Evolutionary conservation across 495 filamentous ascomycete genomes (phyloP), one percentile per base, ranked within the genome.

Genomic region (Mytilinidion resinicola): DNA sequence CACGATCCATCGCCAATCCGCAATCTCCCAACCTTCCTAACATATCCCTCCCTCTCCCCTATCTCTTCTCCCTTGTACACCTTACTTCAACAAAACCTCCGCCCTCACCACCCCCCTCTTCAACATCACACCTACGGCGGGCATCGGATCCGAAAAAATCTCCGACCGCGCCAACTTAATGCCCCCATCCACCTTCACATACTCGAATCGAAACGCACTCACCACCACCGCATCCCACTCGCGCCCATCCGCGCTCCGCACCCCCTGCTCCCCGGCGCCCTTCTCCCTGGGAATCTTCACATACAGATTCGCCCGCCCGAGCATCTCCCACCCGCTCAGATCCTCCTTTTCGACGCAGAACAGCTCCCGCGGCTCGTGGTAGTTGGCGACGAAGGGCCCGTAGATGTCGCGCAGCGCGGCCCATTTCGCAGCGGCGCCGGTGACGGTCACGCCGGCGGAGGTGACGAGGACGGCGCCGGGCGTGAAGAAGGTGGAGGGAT

Each of bases 111-210:
- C 48, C 9, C 57, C 57, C 20, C 57, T 44, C 51, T 60, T 60
- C 3, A 60, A 20, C 57, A 60, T 36, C 11, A 51, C 9, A 6
- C 21, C 17, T n/a, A 54, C 20, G 6, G 51, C 51, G 9, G 50
- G 50, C 25, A 51, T 11, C 36, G 50, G 51, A 33, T 60, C 57
- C 4, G 50, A 50, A 30, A 37, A 60, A n/a, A 60, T 41, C 51
- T 60, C 41, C 17, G 38, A 14, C 11, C 30, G 9, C 14, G 35
- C 39, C 10, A 60, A 17, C 39, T 55, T 53, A 38, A 60, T 53
- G 9, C 57, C 57, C n/a, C 37, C 35, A 12, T n/a, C 19, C 9
- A 9, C 57, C 51, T 60, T 60, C 41, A 60, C 57, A 60, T 60
- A 60, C 34, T 56, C 38, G 17, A 60, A 60, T 9, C 30, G 55